Percentiles rank a stretch among this genome's conserved stretches.
phyloP scores from a whole-genome alignment of 768 basidiomycete genomes.

The Glaciozyma antarctica region DNA sequence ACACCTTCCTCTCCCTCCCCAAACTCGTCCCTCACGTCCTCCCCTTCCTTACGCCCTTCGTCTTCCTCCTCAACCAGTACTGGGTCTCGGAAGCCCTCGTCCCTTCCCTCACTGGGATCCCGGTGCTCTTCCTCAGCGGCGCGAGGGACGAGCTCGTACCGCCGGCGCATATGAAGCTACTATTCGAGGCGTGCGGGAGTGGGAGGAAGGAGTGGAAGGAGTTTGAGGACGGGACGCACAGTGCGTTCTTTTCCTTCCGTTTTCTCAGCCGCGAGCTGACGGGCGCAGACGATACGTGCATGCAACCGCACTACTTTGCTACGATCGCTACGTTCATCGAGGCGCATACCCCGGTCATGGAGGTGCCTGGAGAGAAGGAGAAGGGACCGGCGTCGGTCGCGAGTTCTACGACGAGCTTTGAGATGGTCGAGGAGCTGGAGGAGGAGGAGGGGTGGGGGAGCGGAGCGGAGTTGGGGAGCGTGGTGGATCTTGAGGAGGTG shows the following conservation, averaged over 20 bases:
- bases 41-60: constrained; percentile 60
- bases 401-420: too few species aligned
- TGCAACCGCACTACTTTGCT: constrained; percentile 39
- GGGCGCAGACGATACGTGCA: constrained; percentile 40
- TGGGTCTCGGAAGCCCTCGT: constrained; percentile 64
- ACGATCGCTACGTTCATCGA: constrained; percentile 15
- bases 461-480: neutral
- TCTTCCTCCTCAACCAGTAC: constrained; percentile 68
- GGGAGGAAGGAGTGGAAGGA: constrained; percentile 38
- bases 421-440: neutral
- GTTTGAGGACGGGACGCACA: constrained; percentile 38
- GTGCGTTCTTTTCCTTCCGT: constrained; percentile 9
- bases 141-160: constrained; percentile 62
- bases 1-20: constrained; percentile 80
- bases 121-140: constrained; percentile 77
- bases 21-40: constrained; percentile 70
- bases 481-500: too few species aligned
- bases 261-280: neutral
- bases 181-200: constrained; percentile 31
- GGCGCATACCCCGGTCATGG: neutral
- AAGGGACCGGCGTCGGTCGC: neutral
- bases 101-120: constrained; percentile 37
- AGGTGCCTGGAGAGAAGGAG: neutral
- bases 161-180: constrained; percentile 59
- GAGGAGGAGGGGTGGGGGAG: too few species aligned